These are phyloP conservation scores for Isochrysis galbana DNA, from an alignment of 78 protist species.

Conservation along the genomic window DNA sequence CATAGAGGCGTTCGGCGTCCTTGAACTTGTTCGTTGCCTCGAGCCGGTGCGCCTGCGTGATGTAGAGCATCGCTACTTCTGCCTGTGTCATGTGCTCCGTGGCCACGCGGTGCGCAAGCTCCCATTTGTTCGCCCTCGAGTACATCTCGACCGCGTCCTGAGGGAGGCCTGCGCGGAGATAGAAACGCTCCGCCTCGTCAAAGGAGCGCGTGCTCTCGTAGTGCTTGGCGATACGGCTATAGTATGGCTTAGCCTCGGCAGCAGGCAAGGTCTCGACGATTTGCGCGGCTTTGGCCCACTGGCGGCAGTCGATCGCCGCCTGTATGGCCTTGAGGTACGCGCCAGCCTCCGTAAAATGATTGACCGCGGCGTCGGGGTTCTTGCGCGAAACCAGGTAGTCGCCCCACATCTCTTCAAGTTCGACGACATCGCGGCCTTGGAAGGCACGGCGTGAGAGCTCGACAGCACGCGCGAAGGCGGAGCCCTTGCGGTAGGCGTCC, in stretches of 20 bases:
- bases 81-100: slow-evolving; percentile 14
- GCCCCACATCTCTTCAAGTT: slow-evolving; percentile 76
- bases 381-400: slow-evolving; percentile 55
- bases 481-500: slow-evolving; percentile 71
- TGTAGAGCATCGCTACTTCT: slow-evolving; percentile 44
- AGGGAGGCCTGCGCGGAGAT: slow-evolving; percentile 43
- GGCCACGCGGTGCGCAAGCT: slow-evolving; percentile 66
- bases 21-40: slow-evolving; percentile 56
- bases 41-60: slow-evolving; percentile 72
- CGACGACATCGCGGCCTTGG: slow-evolving; percentile 59
- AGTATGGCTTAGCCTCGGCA: slow-evolving; percentile 29
- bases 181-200: slow-evolving; percentile 64
- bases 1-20: slow-evolving; percentile 69
- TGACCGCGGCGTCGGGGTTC: slow-evolving; percentile 70
- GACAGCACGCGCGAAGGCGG: slow-evolving; percentile 76
- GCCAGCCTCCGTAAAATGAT: slow-evolving; percentile 81
- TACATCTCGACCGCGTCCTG: slow-evolving; percentile 80
- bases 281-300: slow-evolving; percentile 70
- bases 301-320: slow-evolving; percentile 74
- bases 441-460: slow-evolving; percentile 62
- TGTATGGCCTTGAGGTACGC: slow-evolving; percentile 68
- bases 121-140: slow-evolving; percentile 60
- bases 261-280: slow-evolving; percentile 36
- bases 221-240: slow-evolving; percentile 57
- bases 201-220: slow-evolving; percentile 41